These are phyloP conservation scores for Pisolithus microcarpus DNA, from an alignment of 768 basidiomycete genomes.

Conservation along the genomic window DNA sequence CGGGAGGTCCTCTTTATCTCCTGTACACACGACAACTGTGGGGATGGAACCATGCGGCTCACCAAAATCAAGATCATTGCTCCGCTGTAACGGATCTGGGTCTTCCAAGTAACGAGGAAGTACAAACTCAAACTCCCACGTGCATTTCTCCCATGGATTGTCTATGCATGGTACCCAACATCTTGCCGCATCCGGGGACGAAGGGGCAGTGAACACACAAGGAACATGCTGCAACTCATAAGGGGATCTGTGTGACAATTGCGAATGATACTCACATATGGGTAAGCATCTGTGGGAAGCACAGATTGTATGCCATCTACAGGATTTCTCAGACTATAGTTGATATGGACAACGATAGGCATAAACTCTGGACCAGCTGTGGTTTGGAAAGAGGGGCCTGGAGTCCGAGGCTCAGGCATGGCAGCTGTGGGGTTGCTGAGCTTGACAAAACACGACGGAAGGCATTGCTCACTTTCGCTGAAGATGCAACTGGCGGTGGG, in stretches of 20 bases:
- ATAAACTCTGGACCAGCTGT: slow-evolving; percentile 55
- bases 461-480: slow-evolving; percentile 48
- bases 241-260: slow-evolving; percentile 8
- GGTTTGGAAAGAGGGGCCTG: slow-evolving; percentile 31
- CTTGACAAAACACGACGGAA: neutral
- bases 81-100: slow-evolving; percentile 25
- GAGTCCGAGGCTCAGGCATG: slow-evolving; percentile 81
- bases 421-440: slow-evolving; percentile 39
- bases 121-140: slow-evolving; percentile 97
- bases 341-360: slow-evolving; percentile 68
- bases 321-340: slow-evolving; percentile 77
- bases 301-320: slow-evolving; percentile 83
- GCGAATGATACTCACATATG: slow-evolving; percentile 55
- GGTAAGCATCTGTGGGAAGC: slow-evolving; percentile 71
- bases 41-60: slow-evolving; percentile 58
- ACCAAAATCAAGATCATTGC: slow-evolving; percentile 34
- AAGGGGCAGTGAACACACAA: slow-evolving; percentile 85
- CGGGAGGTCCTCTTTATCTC: slow-evolving; percentile 92
- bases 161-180: slow-evolving; percentile 99
- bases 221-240: slow-evolving; percentile 64
- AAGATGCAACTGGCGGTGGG: slow-evolving; percentile 33
- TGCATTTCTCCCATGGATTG: slow-evolving; percentile 90
- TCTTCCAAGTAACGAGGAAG: slow-evolving; percentile 82
- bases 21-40: slow-evolving; percentile 87
- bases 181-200: slow-evolving; percentile 84